A percentile compares a stretch with the other conserved stretches of the same genome.
These are phyloP conservation scores for Ophiobolus disseminans DNA, from an alignment of 2,329 filamentous ascomycete species.

Conservation along the genomic window DNA sequence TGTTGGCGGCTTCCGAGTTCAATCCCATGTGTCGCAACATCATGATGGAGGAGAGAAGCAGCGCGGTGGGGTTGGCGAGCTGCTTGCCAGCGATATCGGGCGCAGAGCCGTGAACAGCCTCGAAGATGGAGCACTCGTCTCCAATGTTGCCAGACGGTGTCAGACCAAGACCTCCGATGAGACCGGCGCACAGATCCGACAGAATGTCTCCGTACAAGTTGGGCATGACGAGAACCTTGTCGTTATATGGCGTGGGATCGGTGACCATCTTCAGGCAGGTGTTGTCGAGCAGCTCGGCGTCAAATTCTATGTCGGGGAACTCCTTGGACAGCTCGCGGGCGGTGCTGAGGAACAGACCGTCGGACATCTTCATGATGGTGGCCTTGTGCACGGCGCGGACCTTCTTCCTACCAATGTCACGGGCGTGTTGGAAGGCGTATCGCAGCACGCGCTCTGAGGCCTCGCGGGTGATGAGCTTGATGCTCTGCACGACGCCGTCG, in stretches of 20 bases:
- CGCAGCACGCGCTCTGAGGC: conserved; percentile 94
- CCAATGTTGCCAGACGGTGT: conserved; percentile 98
- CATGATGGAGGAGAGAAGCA: conserved; percentile 97
- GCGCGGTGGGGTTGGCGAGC: conserved; percentile 95
- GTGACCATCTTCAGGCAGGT: conserved; percentile 99
- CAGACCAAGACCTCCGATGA: conserved; percentile 96
- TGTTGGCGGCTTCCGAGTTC: conserved; percentile 80
- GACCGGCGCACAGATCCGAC: conserved; percentile 98
- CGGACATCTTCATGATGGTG: conserved; percentile 99
- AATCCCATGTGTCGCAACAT: conserved; percentile 99
- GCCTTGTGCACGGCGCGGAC: conserved; percentile 99
- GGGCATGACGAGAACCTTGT: conserved; percentile 97
- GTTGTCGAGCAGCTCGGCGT: conserved; percentile 98
- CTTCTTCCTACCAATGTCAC: conserved; percentile 92
- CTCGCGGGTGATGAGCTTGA: conserved; percentile 98
- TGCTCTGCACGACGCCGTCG: conserved; percentile 97
- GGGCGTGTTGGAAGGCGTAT: conserved; percentile 97
- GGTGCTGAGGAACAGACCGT: conserved; percentile 94
- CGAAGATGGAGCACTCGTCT: conserved; percentile 99
- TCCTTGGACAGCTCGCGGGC: conserved; percentile 89
- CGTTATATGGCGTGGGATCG: conserved; percentile 95
- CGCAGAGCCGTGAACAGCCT: conserved; percentile 97
- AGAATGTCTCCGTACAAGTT: conserved; percentile 99
- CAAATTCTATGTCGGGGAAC: conserved; percentile 94
- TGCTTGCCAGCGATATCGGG: conserved; percentile 96